Conservation (phyloP, 2,329 filamentous ascomycete genomes). For the Rhynchosporium graminicola region DNA sequence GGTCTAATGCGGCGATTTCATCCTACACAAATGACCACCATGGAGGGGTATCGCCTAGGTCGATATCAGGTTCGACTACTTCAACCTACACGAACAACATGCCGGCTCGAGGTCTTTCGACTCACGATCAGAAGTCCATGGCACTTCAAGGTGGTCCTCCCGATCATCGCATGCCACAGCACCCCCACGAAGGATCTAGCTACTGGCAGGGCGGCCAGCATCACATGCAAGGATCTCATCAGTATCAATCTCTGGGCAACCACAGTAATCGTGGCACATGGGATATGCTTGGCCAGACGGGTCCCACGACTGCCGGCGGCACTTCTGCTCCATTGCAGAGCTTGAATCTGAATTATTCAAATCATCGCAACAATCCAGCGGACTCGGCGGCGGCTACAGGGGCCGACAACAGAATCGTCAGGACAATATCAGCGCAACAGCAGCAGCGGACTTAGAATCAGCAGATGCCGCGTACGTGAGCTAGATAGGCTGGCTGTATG, state of each 20-base stretch:
- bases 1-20: conserved; percentile 34
- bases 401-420: conserved; percentile 32
- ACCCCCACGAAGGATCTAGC: conserved; percentile 33
- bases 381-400: conserved; percentile 29
- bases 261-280: conserved; percentile 35
- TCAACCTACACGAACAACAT: conserved; percentile 35
- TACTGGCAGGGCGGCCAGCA: conserved; percentile 36
- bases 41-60: conserved; percentile 38
- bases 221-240: conserved; percentile 36
- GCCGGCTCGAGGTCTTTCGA: conserved; percentile 35
- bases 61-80: conserved; percentile 37
- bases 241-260: conserved; percentile 32
- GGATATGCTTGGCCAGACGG: conserved; percentile 41
- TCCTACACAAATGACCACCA: conserved; percentile 37
- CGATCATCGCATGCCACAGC: conserved; percentile 36
- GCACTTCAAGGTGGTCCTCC: conserved; percentile 33
- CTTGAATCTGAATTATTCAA: conserved; percentile 28
- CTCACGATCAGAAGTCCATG: conserved; percentile 36
- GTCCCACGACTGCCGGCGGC: conserved; percentile 35
- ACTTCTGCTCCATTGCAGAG: conserved; percentile 28
- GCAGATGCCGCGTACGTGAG: conserved; percentile 38
- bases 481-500: conserved; percentile 14
- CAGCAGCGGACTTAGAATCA: conserved; percentile 32
- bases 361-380: conserved; percentile 28
- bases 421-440: conserved; percentile 33